Evolutionary conservation across 208 protist species (phyloP), one percentile per base, ranked within the genome.

Genomic region (Tritrichomonas musculus): DNA sequence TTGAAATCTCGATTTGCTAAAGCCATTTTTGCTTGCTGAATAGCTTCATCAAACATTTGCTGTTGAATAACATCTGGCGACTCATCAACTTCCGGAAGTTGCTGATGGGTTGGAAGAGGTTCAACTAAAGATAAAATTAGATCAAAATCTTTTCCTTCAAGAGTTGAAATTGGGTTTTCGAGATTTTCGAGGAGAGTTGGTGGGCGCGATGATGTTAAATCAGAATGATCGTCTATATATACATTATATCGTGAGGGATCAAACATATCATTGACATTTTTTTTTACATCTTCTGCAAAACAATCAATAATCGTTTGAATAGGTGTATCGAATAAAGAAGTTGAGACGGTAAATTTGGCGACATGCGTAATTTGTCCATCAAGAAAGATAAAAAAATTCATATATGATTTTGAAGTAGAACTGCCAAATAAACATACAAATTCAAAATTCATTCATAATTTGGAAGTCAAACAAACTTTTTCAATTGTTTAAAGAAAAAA

Each of bases 341-440:
- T 82, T 47, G 33, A 17, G 11, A 39, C 30, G 0, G n/a, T 82
- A 20, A 17, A n/a, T 17, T 47, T 50, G 30, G 33, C 33, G 30
- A 47, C 14, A 11, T 50, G 22, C 11, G 14, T 50, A n/a, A 39
- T 4, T 41, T 33, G 30, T 30, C 73, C 39, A 22, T 82, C 73
- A 14, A 82, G 39, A 50, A 82, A 50, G 49, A 82, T 39, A 82
- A 47, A 82, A 50, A 82, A 82, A 47, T 82, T 39, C 73, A 82
- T 82, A n/a, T n/a, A n/a, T n/a, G n/a, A n/a, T n/a, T n/a, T n/a
- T n/a, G n/a, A n/a, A n/a, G n/a, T n/a, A n/a, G n/a, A n/a, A n/a
- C n/a, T n/a, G n/a, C n/a, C n/a, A n/a, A n/a, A n/a, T n/a, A n/a
- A n/a, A n/a, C n/a, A n/a, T n/a, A n/a, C n/a, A n/a, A n/a, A n/a